Evolutionary conservation across 805 yeast genomes (phyloP), one percentile per base, ranked within the genome.

Genomic region (Myxozyma neotropica): DNA sequence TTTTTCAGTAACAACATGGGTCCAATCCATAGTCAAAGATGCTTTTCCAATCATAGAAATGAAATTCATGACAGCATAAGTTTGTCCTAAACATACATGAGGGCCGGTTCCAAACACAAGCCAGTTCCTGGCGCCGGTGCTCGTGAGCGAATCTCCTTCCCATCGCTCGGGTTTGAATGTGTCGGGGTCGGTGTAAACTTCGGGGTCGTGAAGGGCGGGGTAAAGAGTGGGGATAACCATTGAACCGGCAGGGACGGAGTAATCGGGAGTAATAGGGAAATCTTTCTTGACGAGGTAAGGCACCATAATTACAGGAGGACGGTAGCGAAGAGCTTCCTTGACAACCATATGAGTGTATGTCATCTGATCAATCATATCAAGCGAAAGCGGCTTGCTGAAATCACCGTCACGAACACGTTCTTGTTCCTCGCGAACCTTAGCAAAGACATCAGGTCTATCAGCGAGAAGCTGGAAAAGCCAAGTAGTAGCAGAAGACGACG

Each of bases 271-370:
- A 54, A 94, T 84, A 43, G 96, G 96, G 81, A 88, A 94, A 13
- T 82, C 77, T 73, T 90, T 81, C 80, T 94, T 94, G 55, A 83
- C 97, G 61, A 89, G 90, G 73, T 94, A 94, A 53, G 99, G 99
- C 62, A 94, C 98, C 99, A 94, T 94, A 58, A 92, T 71, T 63
- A 94, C 99, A 2, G 99, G 99, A 27, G 99, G 99, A 76, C 98
- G 86, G 79, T 88, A 88, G 74, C 99, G 86, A 68, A 94, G 82
- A 56, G 94, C 78, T 79, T 94, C 99, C 76, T 85, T 89, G 63
- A 94, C 96, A 65, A 89, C 97, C 87, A 84, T 84, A 69, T 82
- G 81, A 19, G 99, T 93, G 78, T 90, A 94, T 27, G 75, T 79
- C 99, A 94, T 94, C 69, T 85, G 70, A 65, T 88, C 94, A 65